These are phyloP conservation scores for Passalora sequoiae DNA, from an alignment of 2,329 filamentous ascomycete species.

Conservation along the genomic window DNA sequence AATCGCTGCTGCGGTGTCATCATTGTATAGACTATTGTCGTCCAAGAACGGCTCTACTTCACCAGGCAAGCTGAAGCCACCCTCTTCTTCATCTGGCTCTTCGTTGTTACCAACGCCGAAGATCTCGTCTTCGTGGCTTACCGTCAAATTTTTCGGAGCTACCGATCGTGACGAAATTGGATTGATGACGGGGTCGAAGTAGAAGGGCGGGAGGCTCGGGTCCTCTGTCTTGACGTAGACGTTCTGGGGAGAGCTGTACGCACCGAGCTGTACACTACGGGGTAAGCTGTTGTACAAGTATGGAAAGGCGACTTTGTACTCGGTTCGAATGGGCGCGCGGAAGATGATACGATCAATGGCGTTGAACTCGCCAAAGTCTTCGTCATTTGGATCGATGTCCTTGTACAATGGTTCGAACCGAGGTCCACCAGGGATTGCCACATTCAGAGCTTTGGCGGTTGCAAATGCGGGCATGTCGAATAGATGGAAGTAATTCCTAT, in stretches of 20 bases:
- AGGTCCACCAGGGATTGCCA: constrained; percentile 94
- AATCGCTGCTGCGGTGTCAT: constrained; percentile 85
- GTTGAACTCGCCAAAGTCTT: constrained; percentile 99
- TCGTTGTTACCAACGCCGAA: constrained; percentile 79
- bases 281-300: constrained; percentile 96
- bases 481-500: constrained; percentile 97
- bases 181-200: constrained; percentile 96
- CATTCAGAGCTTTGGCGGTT: constrained; percentile 93
- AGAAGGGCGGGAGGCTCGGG: constrained; percentile 85
- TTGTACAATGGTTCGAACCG: constrained; percentile 97
- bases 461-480: constrained; percentile 94
- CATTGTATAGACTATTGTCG: constrained; percentile 82
- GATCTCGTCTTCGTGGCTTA: constrained; percentile 89
- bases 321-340: constrained; percentile 86
- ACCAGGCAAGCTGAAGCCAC: constrained; percentile 67
- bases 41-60: constrained; percentile 81
- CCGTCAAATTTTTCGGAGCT: constrained; percentile 84
- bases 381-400: constrained; percentile 96
- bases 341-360: constrained; percentile 99
- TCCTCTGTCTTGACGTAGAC: constrained; percentile 88
- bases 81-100: constrained; percentile 58
- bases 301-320: constrained; percentile 90
- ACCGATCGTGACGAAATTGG: constrained; percentile 94
- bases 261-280: constrained; percentile 84
- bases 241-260: constrained; percentile 89